These are phyloP conservation scores for Xylaria nigripes DNA, from an alignment of 495 filamentous ascomycete species.

Conservation along the genomic window DNA sequence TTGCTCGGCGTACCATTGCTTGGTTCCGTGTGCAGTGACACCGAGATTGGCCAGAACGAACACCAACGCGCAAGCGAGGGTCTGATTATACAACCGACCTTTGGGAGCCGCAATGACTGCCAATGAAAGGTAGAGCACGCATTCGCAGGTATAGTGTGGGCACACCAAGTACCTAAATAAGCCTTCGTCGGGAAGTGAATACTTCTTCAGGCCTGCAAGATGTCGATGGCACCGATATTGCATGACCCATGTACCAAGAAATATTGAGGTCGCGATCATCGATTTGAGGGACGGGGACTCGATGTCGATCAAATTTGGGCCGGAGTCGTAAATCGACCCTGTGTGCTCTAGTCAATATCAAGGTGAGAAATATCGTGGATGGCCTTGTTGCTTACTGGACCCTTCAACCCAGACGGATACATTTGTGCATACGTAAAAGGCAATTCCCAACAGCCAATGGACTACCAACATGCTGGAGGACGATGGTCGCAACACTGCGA, in stretches of 20 bases:
- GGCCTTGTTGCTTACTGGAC: constrained; percentile 45
- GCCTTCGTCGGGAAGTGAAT: constrained; percentile 61
- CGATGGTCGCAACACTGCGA: constrained; percentile 54
- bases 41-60: constrained; percentile 79
- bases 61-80: constrained; percentile 54
- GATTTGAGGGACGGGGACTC: constrained; percentile 50
- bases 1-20: constrained; percentile 69
- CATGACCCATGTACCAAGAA: constrained; percentile 64
- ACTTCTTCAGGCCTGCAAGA: constrained; percentile 73
- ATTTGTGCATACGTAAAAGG: constrained; percentile 64
- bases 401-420: constrained; percentile 85
- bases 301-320: constrained; percentile 18
- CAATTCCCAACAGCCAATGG: constrained; percentile 71
- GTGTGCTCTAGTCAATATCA: constrained; percentile 14
- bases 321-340: constrained; percentile 21
- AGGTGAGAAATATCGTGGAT: constrained; percentile 2
- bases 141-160: constrained; percentile 91
- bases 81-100: constrained; percentile 56
- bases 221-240: constrained; percentile 79
- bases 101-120: constrained; percentile 64
- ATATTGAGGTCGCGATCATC: constrained; percentile 52
- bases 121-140: constrained; percentile 72
- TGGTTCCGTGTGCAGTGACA: constrained; percentile 68
- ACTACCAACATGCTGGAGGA: constrained; percentile 68
- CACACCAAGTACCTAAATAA: constrained; percentile 64